Evolutionary conservation across 202 grass and related monocot species (phyloP).

Genomic region (Panicum virgatum): DNA sequence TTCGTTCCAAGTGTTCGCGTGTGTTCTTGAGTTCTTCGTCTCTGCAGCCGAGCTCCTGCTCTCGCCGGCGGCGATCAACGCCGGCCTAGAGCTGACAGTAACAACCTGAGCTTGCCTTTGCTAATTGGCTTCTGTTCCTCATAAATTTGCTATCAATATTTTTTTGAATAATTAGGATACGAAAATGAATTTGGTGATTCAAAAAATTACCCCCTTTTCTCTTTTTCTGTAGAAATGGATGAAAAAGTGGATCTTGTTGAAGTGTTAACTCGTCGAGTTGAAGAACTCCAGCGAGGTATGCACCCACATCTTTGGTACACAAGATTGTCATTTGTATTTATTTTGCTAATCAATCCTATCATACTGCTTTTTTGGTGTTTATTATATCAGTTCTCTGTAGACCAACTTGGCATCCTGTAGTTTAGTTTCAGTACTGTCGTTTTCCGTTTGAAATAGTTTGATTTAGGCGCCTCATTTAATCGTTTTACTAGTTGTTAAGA

Average conservation of each 20-base stretch:
- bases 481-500: conserved; percentile 20
- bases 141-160: neutral
- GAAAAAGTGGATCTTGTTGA: conserved; percentile 49
- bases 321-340: conserved; percentile 1
- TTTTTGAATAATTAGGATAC: conserved; percentile 18
- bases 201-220: conserved; percentile 18
- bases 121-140: neutral
- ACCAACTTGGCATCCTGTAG: conserved; percentile 9
- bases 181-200: conserved; percentile 7
- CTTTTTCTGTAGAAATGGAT: conserved; percentile 57
- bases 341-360: conserved; percentile 6
- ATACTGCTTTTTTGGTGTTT: conserved; percentile 6
- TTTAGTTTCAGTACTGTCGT: conserved; percentile 10
- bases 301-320: conserved; percentile 13
- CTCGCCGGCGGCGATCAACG: too few relatives aligned
- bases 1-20: too few relatives aligned
- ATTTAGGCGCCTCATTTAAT: conserved; percentile 9
- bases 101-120: neutral
- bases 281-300: conserved; percentile 78
- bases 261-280: conserved; percentile 53
- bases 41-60: too few relatives aligned
- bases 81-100: too few relatives aligned
- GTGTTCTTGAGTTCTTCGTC: too few relatives aligned
- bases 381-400: conserved; percentile 14
- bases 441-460: conserved; percentile 19